Evolutionary conservation across 106 monocot genomes (phyloP), one percentile per base, ranked within the genome.

Genomic region (Platanthera guangdongensis): DNA sequence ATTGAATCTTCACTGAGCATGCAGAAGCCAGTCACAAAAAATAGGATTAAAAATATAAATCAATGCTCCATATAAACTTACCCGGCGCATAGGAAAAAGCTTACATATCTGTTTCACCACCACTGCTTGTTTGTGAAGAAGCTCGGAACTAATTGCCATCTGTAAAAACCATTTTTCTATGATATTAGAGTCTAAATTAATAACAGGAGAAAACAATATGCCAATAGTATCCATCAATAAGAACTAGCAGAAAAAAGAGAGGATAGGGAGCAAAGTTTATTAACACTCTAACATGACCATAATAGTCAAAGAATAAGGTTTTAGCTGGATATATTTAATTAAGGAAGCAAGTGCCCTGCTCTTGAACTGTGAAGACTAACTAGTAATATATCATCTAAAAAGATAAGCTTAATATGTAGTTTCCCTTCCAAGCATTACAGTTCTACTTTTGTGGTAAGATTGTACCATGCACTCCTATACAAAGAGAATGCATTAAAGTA

Each of bases 81-180:
- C 99, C 75, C 80, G 86, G 18, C 87, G 85, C 78, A 99, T 85
- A 62, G 92, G 94, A 51, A 99, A 99, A 64, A 99, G 83, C 78
- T 75, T 88, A 76, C 82, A 85, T 18, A 99, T 90, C 74, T 92
- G 94, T 78, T 94, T 92, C 22, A 94, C 75, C 54, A 90, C 77
- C 57, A 94, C 78, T 6, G 92, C 85, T 54, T 99, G 92, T 74
- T 88, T 94, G 75, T 88, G 88, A 51, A 99, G 80, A 68, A 81
- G 83, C n/a, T 94, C 94, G 60, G 90, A 92, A 59, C 82, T 88
- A 53, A 91, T 86, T 70, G 92, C 88, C 88, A 94, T 90, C 94
- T 99, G 88, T 76, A 84, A 75, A 6, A 73, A 69, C 71, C 70
- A 74, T 52, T 50, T 51, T 3, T 50, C 6, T 71, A 18, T 6